A percentile compares a stretch with the other conserved stretches of the same genome.
phyloP scores from a whole-genome alignment of 2,329 filamentous ascomycete species.

The Microdochium bolleyi region DNA sequence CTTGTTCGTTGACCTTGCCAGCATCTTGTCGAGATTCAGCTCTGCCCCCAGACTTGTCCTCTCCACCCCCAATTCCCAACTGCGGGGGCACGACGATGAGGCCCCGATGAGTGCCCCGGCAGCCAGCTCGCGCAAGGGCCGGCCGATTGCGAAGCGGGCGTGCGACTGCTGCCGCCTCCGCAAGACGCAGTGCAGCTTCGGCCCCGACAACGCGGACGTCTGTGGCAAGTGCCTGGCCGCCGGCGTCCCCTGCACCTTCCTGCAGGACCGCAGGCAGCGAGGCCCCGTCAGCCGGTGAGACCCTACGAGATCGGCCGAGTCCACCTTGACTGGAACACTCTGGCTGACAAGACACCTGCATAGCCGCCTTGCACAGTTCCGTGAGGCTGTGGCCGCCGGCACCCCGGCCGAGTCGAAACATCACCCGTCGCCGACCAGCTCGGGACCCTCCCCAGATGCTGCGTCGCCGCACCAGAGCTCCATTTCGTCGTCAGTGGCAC shows the following conservation, averaged over 20 bases:
- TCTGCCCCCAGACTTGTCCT: too few relatives aligned
- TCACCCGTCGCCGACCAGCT: too few relatives aligned
- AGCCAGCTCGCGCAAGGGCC: slow-evolving; percentile 3
- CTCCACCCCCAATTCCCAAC: too few relatives aligned
- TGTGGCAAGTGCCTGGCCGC: slow-evolving; percentile 9
- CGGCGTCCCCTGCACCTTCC: slow-evolving; percentile 11
- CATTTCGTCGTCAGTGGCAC: too few relatives aligned
- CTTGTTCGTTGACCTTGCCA: too few relatives aligned
- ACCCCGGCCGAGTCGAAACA: neutral
- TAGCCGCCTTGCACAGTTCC: neutral
- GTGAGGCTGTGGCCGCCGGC: neutral
- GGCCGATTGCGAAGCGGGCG: slow-evolving; percentile 9
- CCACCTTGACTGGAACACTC: too few relatives aligned
- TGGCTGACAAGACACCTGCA: too few relatives aligned
- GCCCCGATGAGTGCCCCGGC: neutral
- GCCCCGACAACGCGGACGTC: neutral
- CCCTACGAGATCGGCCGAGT: neutral
- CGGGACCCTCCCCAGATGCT: too few relatives aligned
- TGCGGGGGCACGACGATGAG: neutral
- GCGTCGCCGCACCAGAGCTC: too few relatives aligned
- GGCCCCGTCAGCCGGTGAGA: slow-evolving; percentile 11
- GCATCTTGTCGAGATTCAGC: too few relatives aligned
- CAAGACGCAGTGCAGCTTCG: slow-evolving; percentile 9
- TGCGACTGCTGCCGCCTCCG: slow-evolving; percentile 13
- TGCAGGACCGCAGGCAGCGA: slow-evolving; percentile 10